Evolutionary conservation across 2,329 filamentous ascomycete genomes (phyloP), one percentile per base, ranked within the genome.

Genomic region (Phaeosphaeria sp.): DNA sequence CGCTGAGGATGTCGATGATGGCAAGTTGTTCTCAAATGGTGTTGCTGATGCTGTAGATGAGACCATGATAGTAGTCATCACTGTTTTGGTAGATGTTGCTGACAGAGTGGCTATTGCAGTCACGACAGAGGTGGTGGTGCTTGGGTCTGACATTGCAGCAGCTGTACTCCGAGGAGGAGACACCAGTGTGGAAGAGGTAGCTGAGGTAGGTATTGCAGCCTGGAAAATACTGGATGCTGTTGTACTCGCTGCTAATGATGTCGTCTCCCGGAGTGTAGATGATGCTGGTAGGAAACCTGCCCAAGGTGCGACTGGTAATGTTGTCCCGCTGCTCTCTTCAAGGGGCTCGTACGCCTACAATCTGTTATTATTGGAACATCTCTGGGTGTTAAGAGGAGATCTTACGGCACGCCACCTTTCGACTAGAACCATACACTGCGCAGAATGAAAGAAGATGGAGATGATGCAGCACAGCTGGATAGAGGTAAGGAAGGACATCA

Each of bases 51-150:
- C 13, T 20, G 55, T 36, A 1, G 49, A 46, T 3, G 58, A 50
- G 7, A 58, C 53, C 15, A 56, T 48, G 13, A 66, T 25, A 22
- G 60, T 60, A 5, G 36, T 58, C 25, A 57, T 60, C 21, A 46
- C 56, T 6, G 52, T 56, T 2, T 53, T 50, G 15, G 60, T 65
- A 9, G 39, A 39, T 46, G 53, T 50, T 17, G 30, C n/a, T 21
- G 52, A 50, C 1, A 20, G 22, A 10, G 44, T 41, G 44, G 46
- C 47, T 2, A 18, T 7, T 2, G 53, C n/a, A 21, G 49, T 23
- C 30, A 36, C 30, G 3, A 36, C 13, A 13, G 30, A 36, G 11
- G 30, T 36, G 30, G 11, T 36, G 30, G 30, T 36, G 30, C 7
- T 36, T 36, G 30, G 30, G 11, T 6, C 13, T 13, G 30, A 36